Percentiles rank a stretch among this genome's conserved stretches.
Evolutionary conservation across 192 early-diverging fungal species (phyloP).

Genomic region (Phycomyces nitens): DNA sequence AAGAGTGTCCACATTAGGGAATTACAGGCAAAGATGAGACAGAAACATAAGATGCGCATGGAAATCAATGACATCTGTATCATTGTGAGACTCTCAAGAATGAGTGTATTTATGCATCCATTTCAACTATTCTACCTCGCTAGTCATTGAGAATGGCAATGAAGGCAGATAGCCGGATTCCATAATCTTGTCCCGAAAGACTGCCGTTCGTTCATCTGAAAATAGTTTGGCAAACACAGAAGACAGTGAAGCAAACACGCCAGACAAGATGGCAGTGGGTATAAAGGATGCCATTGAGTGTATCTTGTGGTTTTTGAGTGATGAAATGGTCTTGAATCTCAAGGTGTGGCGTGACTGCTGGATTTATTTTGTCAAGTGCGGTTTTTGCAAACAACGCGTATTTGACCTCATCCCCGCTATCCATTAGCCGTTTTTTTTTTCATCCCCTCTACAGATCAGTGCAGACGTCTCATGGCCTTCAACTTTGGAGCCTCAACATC

Average conservation of each 20-base stretch:
- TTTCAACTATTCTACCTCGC: slow-evolving; percentile 2
- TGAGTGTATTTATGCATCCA: slow-evolving; percentile 20
- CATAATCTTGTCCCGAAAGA: slow-evolving; percentile 21
- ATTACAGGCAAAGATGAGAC: slow-evolving; percentile 65
- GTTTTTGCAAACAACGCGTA: neutral
- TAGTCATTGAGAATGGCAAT: neutral
- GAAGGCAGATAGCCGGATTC: neutral
- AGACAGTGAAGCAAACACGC: slow-evolving; percentile 70
- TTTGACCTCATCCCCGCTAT: neutral
- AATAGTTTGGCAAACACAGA: slow-evolving; percentile 82
- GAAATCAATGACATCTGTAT: slow-evolving; percentile 18
- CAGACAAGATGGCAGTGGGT: slow-evolving; percentile 55
- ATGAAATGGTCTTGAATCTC: neutral
- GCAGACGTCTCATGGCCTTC: slow-evolving; percentile 2
- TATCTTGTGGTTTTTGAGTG: neutral
- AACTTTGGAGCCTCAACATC: slow-evolving; percentile 3
- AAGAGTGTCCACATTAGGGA: slow-evolving; percentile 87
- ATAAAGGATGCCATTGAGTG: slow-evolving; percentile 33
- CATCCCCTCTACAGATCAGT: neutral
- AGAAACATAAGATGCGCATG: slow-evolving; percentile 51
- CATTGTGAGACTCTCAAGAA: neutral
- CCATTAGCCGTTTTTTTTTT: neutral
- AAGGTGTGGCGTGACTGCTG: neutral
- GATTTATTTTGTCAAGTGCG: neutral
- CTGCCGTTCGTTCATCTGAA: slow-evolving; percentile 47